Conservation (phyloP, 805 yeast genomes). For the Wickerhamomyces sydowiorum region DNA sequence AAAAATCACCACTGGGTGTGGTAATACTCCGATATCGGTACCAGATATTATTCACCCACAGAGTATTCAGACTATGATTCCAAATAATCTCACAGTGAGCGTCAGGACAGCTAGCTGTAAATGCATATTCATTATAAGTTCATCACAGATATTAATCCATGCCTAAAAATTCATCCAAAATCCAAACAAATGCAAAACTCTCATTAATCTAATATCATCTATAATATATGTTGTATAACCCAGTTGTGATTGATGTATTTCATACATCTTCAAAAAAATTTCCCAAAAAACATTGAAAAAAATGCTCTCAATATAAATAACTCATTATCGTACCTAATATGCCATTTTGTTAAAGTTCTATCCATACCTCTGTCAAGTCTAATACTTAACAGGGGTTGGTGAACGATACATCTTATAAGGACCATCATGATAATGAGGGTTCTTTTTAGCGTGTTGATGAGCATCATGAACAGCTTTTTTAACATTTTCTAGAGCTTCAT, state of each 20-base stretch:
- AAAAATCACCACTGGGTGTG: background rate
- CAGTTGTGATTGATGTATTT: background rate
- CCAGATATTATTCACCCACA: background rate
- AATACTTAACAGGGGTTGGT: slow-evolving; percentile 28
- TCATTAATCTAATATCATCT: no score
- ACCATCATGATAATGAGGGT: slow-evolving; percentile 47
- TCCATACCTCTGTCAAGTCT: background rate
- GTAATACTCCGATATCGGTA: background rate
- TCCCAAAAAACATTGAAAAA: slow-evolving; percentile 10
- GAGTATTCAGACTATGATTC: no score
- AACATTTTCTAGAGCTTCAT: slow-evolving; percentile 15
- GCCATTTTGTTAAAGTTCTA: slow-evolving; percentile 19
- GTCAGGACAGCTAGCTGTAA: no score
- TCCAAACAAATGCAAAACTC: no score
- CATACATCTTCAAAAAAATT: slow-evolving; percentile 1
- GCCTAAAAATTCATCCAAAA: no score
- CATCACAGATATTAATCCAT: no score
- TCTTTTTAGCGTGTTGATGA: slow-evolving; percentile 40
- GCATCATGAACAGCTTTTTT: slow-evolving; percentile 22
- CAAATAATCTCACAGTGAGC: no score
- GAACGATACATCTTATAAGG: slow-evolving; percentile 42
- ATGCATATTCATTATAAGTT: no score
- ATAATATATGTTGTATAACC: background rate
- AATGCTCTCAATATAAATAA: slow-evolving; percentile 1
- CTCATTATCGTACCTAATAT: slow-evolving; percentile 14